These are phyloP conservation scores for Gyrodon lividus DNA, from an alignment of 768 basidiomycete genomes.

Conservation along the genomic window DNA sequence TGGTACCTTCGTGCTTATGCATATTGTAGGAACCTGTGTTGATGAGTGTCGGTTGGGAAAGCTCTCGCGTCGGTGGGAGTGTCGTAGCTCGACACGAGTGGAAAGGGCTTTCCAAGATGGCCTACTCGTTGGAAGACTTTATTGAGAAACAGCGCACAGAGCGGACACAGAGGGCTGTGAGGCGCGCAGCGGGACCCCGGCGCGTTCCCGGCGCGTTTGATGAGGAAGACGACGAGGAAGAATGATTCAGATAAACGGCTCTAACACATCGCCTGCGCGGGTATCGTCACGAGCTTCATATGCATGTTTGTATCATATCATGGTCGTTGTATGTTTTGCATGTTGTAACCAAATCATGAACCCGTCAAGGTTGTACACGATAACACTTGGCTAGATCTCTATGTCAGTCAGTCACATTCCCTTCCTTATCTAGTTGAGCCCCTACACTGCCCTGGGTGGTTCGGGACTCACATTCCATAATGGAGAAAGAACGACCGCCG, in stretches of 20 bases:
- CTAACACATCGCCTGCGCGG: background rate
- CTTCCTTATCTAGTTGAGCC: background rate
- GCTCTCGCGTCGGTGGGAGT: slow-evolving; percentile 54
- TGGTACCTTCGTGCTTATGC: slow-evolving; percentile 3
- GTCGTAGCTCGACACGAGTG: slow-evolving; percentile 92
- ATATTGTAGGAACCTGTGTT: slow-evolving; percentile 72
- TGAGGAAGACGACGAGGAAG: slow-evolving; percentile 20
- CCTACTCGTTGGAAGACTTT: slow-evolving; percentile 69
- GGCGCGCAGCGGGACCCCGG: slow-evolving; percentile 6
- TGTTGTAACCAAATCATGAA: background rate
- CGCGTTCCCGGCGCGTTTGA: slow-evolving; percentile 31
- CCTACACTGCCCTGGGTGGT: background rate
- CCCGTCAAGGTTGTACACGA: background rate
- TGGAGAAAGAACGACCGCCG: no score
- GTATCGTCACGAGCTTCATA: background rate
- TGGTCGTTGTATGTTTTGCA: background rate
- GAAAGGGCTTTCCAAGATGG: slow-evolving; percentile 84
- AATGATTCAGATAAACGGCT: background rate
- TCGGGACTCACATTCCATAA: background rate
- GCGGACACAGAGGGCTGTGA: slow-evolving; percentile 20
- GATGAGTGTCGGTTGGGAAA: slow-evolving; percentile 91
- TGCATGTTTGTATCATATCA: background rate
- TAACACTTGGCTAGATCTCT: no score
- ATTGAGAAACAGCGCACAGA: slow-evolving; percentile 53
- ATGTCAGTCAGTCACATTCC: no score